Base-by-base conservation (phyloP, 805 yeast species). In the Ogataea sp. region DNA sequence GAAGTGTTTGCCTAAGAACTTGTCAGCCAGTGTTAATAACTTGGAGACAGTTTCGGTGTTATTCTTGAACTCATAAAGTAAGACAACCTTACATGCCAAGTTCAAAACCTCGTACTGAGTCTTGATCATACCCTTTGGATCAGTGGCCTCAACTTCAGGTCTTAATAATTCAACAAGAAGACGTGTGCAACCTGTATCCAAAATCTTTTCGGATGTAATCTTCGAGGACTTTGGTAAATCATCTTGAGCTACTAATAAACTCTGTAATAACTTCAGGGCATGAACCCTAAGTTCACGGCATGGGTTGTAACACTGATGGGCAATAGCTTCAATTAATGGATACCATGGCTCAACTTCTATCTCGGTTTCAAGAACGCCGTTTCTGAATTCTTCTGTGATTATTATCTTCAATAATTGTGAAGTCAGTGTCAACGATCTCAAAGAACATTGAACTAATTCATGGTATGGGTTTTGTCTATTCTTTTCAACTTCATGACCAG, bases 221-320 rank as follows among this genome's bases (percentile, higher is more conserved):
- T 61, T 63, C 10, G 66, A 58, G 9, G 32, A 29, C 4, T 14
- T 11, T 4, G 65, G 58, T 4, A 59, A 55, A 5, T 65, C 53
- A 10, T 59, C 51, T 20, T 47, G 43, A 2, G 62, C 64, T 11
- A 80, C 58, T 10, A 80, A 51, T 4, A 72, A 62, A 5, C 66
- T 61, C 43, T 83, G 83, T 38, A 89, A 67, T 0, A 74, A 58
- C 17, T 69, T 68, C 32, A 87, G 59, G 0, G 95, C 89, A 56
- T 70, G 75, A 0, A 71, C 59, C 30, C 95, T 66, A 10, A 88
- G 65, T 52, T 84, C 88, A 21, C 85, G 67, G 55, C 95, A 85
- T 16, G 96, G 95, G 51, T 88, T 88, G 55, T 83, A 72, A 55
- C 96, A 84, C 56, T 89, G 96, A 51, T 83, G 90, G 0, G 93